These are phyloP conservation scores for Schrenkiella parvula DNA, from an alignment of 345 rosid genomes.

Conservation along the genomic window DNA sequence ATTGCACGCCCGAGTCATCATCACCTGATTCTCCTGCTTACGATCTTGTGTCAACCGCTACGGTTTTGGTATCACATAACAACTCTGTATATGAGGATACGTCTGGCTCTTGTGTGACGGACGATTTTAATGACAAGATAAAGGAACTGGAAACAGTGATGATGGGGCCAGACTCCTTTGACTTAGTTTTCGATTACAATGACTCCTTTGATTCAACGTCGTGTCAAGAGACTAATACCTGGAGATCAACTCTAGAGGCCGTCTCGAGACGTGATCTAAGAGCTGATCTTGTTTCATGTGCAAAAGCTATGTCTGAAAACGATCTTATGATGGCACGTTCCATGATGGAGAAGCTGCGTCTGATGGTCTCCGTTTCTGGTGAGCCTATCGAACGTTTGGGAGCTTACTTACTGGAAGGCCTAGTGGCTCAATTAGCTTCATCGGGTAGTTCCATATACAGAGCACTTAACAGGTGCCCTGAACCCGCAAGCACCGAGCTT, in stretches of 20 bases:
- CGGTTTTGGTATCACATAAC: conserved; percentile 17
- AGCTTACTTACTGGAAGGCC: conserved; percentile 91
- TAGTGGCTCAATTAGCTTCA: conserved; percentile 75
- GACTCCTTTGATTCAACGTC: conserved; percentile 23
- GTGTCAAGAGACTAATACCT: conserved; percentile 37
- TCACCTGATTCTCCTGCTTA: conserved; percentile 41
- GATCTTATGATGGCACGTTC: conserved; percentile 60
- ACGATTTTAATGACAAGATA: conserved; percentile 61
- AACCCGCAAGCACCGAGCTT: conserved; percentile 74
- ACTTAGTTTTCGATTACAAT: not conserved
- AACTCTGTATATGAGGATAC: conserved; percentile 58
- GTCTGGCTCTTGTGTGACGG: conserved; percentile 75
- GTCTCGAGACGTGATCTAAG: conserved; percentile 55
- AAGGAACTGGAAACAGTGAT: conserved; percentile 73
- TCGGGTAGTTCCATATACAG: conserved; percentile 81
- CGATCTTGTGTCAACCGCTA: conserved; percentile 40
- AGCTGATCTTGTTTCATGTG: conserved; percentile 58
- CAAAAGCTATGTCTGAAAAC: conserved; percentile 75
- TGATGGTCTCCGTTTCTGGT: conserved; percentile 87
- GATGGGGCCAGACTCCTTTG: conserved; percentile 68
- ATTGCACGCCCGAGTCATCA: conserved; percentile 63
- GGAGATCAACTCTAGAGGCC: conserved; percentile 52
- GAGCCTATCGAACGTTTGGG: conserved; percentile 96
- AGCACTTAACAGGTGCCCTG: conserved; percentile 54
- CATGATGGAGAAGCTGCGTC: conserved; percentile 60